Percentiles rank a stretch among this genome's conserved stretches.
Conservation (phyloP, 345 rosid species). For the Schrenkiella parvula region DNA sequence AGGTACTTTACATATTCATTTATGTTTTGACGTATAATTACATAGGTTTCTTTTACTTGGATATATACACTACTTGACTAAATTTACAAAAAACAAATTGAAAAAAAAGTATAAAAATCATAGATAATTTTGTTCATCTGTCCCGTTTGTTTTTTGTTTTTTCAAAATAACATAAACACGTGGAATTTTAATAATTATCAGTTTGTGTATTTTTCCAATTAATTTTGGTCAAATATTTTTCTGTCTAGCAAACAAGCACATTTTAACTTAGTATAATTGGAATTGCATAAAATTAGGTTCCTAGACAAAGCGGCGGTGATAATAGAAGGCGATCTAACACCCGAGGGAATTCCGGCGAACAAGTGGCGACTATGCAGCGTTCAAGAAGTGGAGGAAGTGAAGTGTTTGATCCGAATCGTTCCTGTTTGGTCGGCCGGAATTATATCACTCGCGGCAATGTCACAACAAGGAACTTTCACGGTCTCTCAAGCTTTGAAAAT, state of each 20-base stretch:
- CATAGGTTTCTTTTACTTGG: background rate
- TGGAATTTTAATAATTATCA: background rate
- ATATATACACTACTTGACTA: too few relatives aligned
- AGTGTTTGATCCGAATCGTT: slow-evolving; percentile 46
- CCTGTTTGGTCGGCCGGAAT: slow-evolving; percentile 67
- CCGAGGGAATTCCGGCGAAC: slow-evolving; percentile 40
- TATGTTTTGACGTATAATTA: background rate
- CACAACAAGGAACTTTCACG: slow-evolving; percentile 75
- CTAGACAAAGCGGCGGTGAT: slow-evolving; percentile 66
- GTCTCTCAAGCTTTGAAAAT: slow-evolving; percentile 77
- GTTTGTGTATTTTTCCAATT: background rate
- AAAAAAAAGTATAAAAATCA: too few relatives aligned
- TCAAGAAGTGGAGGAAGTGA: slow-evolving; percentile 67
- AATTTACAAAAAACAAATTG: too few relatives aligned
- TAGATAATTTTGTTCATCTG: background rate
- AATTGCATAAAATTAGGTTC: slow-evolving; percentile 35
- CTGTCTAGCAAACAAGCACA: background rate
- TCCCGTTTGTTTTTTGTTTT: background rate
- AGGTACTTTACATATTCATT: slow-evolving; percentile 38
- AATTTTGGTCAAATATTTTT: background rate
- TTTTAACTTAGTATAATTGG: background rate
- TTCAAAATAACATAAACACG: background rate
- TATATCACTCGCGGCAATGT: slow-evolving; percentile 59
- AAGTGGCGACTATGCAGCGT: slow-evolving; percentile 58
- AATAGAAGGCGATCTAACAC: slow-evolving; percentile 43